Evolutionary conservation across 2,329 filamentous ascomycete genomes (phyloP), one percentile per base, ranked within the genome.

Genomic region (Gaeumannomyces sp.): DNA sequence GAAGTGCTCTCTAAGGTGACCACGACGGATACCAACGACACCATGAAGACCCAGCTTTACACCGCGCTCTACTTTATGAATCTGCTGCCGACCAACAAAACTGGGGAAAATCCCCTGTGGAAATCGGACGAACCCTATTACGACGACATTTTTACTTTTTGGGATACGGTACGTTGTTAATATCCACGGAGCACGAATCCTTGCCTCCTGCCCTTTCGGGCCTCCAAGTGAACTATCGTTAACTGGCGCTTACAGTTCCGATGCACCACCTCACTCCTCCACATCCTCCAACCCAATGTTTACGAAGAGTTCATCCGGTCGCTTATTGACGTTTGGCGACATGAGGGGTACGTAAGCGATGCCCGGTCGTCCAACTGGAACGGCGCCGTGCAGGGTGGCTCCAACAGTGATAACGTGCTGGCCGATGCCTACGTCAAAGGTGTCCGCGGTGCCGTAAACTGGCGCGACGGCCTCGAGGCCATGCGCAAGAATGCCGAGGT

Each of bases 341-440:
- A 86, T 66, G 85, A 87, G 8, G 86, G 86, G 4, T 90, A 82
- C 68, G 78, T 89, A 70, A 87, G 87, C 1, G 87, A 90, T 69
- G 88, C 80, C 0, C 83, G 88, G 13, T 89, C 86, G 0, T 89
- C 85, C 1, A 87, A 90, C 73, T 89, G 79, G 76, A 91, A 90
- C 67, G 89, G 89, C 8, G 83, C 84, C 16, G 84, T 85, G 0
- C 89, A 91, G 72, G 89, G 87, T 16, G 89, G 89, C 10, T 88
- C 84, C 13, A 91, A 91, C 70, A 83, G 84, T 4, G 89, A 92
- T 72, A 91, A 89, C 65, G 83, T 92, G 4, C 82, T 92, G n/a
- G 89, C 89, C 1, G 89, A 92, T 70, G 89, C 89, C 0, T 91
- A 85, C 67, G 81, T 90, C 35, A 91, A 91, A 72, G 87, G 87